Base-by-base conservation (phyloP, 495 filamentous ascomycete genomes). In the Melanomma pulvis-pyrius region DNA sequence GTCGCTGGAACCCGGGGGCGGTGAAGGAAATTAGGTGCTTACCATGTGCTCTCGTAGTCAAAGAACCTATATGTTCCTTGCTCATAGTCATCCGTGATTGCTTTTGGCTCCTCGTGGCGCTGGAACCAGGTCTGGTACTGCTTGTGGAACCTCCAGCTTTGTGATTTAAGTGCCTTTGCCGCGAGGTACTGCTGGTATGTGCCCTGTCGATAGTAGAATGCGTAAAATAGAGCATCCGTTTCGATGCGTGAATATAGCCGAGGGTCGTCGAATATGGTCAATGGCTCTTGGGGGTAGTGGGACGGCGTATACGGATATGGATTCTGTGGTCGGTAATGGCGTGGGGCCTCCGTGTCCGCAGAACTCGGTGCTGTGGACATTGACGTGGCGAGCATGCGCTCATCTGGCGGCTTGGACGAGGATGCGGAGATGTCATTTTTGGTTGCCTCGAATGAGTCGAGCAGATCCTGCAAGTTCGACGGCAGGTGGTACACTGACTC, bases 41-140 rank as follows among this genome's bases (percentile, higher is more conserved):
- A 98, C 94, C 94, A 98, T 71, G 94, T 98, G 77, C 93, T 97
- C 82, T 98, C 94, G 73, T 98, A 98, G 77, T 98, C 94, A 79
- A 98, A 98, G 80, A 98, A 98, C 48, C 94, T 87, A 79, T 98
- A 98, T 5, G 94, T 98, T 26, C 94, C 94, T 77, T 98, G 93
- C 80, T 98, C 94, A 66, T 90, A 98, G 75, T 98, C 94, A 74
- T 98, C 96, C 0, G 94, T 98, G 73, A 98, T 98, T 48, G 86
- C 91, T 80, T 98, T 98, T 21, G 94, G 94, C 80, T 98, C 94
- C 74, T 98, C 94, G 70, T 98, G 94, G 44, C 94, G 84, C 77
- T 98, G 94, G 68, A 98, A 98, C 94, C 94, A 98, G 11, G 94
- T 98, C 75, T 98, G 94, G 74, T 98, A 98, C 75, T 97, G 94